These are phyloP conservation scores for Camelina hispida DNA, from an alignment of 345 rosid genomes.

Conservation along the genomic window DNA sequence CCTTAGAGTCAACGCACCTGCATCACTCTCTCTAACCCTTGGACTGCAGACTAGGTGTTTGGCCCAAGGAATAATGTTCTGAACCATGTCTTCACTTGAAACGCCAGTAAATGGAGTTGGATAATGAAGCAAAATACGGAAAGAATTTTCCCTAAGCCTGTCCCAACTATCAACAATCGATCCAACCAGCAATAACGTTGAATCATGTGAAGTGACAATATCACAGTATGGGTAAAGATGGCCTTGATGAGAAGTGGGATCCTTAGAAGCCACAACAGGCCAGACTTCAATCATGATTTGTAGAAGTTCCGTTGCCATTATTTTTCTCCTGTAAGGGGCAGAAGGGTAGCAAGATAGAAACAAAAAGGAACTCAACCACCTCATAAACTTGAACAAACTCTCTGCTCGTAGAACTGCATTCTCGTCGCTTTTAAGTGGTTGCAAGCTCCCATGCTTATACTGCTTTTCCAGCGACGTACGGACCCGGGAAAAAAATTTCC, in stretches of 20 bases:
- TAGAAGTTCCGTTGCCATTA: constrained; percentile 93
- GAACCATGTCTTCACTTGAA: constrained; percentile 71
- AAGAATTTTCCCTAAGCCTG: constrained; percentile 85
- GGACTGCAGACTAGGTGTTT: constrained; percentile 87
- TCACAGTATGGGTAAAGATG: constrained; percentile 66
- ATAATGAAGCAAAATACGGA: constrained; percentile 81
- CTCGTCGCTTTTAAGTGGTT: constrained; percentile 56
- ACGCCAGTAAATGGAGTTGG: constrained; percentile 96
- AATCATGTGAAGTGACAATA: constrained; percentile 74
- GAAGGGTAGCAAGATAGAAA: constrained; percentile 92
- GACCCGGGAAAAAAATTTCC: constrained; percentile 89
- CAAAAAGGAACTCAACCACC: constrained; percentile 87
- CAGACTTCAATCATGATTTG: constrained; percentile 81
- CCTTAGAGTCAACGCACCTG: constrained; percentile 81
- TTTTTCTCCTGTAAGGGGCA: constrained; percentile 94
- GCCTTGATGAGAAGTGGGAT: constrained; percentile 52
- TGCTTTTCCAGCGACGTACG: constrained; percentile 94
- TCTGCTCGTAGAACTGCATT: constrained; percentile 58
- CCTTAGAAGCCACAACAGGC: constrained; percentile 64
- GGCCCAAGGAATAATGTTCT: constrained; percentile 76
- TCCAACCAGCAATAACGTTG: constrained; percentile 78
- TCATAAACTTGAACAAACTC: constrained; percentile 77
- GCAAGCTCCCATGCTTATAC: constrained; percentile 74
- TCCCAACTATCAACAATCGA: constrained; percentile 99
- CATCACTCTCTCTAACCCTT: constrained; percentile 99